These are phyloP conservation scores for Tylopilus sp. DNA, from an alignment of 1,284 basidiomycete species.

Conservation along the genomic window DNA sequence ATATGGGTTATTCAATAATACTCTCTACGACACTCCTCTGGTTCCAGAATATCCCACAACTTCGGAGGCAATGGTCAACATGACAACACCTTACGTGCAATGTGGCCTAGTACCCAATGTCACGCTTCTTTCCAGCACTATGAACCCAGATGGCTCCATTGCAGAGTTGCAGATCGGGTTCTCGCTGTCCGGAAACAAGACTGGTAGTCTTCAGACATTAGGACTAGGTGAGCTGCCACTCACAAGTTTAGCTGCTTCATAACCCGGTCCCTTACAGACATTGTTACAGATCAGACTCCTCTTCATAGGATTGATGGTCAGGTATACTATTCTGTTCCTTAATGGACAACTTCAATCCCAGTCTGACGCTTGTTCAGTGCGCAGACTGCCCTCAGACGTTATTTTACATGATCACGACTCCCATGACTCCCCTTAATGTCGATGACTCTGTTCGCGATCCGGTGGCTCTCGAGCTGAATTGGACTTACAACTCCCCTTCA, in stretches of 20 bases:
- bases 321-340: neutral
- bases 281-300: neutral
- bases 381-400: neutral
- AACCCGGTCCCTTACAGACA: neutral
- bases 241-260: neutral
- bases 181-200: neutral
- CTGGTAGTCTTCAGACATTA: neutral
- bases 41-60: neutral
- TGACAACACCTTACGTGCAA: slow-evolving; percentile 7
- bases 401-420: neutral
- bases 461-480: neutral
- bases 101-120: slow-evolving; percentile 21
- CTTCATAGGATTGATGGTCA: neutral
- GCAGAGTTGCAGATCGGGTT: neutral
- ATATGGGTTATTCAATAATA: slow-evolving; percentile 5
- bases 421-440: neutral
- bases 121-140: neutral
- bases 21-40: slow-evolving; percentile 8
- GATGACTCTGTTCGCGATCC: neutral
- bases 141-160: neutral
- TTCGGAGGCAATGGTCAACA: slow-evolving; percentile 20
- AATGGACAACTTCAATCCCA: neutral
- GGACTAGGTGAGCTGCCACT: neutral
- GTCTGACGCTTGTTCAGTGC: neutral
- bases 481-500: neutral